A percentile compares a stretch with the other conserved stretches of the same genome.
phyloP scores from a whole-genome alignment of 768 basidiomycete genomes.

The Sarcomyxa edulis region DNA sequence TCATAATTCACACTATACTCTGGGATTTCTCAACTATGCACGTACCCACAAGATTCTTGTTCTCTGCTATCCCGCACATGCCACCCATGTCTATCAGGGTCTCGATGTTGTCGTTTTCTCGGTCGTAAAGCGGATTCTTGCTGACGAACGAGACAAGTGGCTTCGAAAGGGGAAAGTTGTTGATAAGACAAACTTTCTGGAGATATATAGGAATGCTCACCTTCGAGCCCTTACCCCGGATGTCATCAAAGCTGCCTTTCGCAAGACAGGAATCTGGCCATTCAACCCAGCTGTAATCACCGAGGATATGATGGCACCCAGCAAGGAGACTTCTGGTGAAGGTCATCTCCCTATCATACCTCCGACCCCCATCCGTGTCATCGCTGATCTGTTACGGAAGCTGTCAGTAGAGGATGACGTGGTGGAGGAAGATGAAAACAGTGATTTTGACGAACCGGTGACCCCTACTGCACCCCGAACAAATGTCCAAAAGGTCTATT shows the following conservation, averaged over 20 bases:
- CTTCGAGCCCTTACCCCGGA: constrained; percentile 6
- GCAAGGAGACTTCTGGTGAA: constrained; percentile 15
- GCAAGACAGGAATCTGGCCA: constrained; percentile 17
- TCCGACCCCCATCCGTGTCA: constrained; percentile 15
- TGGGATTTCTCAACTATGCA: constrained; percentile 21
- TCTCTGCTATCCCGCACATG: constrained; percentile 24
- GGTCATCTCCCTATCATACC: constrained; percentile 15
- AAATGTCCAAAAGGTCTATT: too few species aligned
- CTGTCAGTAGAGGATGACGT: background rate
- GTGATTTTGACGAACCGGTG: constrained; percentile 1
- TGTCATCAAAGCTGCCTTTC: constrained; percentile 13
- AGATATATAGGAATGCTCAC: constrained; percentile 13
- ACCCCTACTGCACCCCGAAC: too few species aligned
- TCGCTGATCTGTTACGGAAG: constrained; percentile 10
- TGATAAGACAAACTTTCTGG: constrained; percentile 23
- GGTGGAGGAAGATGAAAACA: background rate
- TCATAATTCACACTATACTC: constrained; percentile 29
- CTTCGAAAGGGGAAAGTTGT: constrained; percentile 11
- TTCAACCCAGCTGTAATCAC: constrained; percentile 16
- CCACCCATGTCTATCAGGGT: constrained; percentile 17
- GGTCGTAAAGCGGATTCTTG: constrained; percentile 11
- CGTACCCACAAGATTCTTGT: constrained; percentile 20
- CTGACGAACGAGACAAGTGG: constrained; percentile 10
- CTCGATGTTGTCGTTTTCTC: constrained; percentile 14
- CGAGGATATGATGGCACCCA: constrained; percentile 17